A percentile compares a stretch with the other conserved stretches of the same genome.
phyloP scores from a whole-genome alignment of 768 basidiomycete species.

The Collybia sp. region DNA sequence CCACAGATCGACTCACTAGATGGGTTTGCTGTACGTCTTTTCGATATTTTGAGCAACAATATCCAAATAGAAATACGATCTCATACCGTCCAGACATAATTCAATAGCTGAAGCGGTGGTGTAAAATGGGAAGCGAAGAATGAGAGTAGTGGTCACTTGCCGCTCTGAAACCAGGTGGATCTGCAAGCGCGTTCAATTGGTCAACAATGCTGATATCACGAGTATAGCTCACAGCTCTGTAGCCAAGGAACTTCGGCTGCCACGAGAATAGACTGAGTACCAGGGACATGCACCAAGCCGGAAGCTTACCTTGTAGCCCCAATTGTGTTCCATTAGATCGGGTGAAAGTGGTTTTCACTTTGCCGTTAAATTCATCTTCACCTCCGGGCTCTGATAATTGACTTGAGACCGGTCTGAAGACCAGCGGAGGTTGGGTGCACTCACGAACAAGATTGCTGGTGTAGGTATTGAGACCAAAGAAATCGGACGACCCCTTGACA shows the following conservation, averaged over 20 bases:
- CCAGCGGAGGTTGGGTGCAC: slow-evolving; percentile 10
- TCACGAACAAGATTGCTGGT: slow-evolving; percentile 55
- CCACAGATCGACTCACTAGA: slow-evolving; percentile 39
- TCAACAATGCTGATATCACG: not conserved
- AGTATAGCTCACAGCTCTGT: slow-evolving; percentile 42
- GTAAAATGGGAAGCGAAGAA: not conserved
- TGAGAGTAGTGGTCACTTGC: slow-evolving; percentile 21
- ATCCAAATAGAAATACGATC: not conserved
- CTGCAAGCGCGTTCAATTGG: slow-evolving; percentile 13
- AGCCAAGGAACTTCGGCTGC: slow-evolving; percentile 59
- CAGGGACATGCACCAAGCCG: not conserved
- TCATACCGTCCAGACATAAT: slow-evolving; percentile 60
- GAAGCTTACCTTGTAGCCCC: slow-evolving; percentile 46
- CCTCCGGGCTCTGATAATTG: slow-evolving; percentile 44
- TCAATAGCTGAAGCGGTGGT: slow-evolving; percentile 37
- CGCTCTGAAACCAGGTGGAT: slow-evolving; percentile 56
- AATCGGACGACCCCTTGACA: slow-evolving; percentile 60
- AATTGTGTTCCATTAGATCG: slow-evolving; percentile 53
- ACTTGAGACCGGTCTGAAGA: not conserved
- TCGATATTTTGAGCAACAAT: not conserved
- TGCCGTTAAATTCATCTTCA: slow-evolving; percentile 51
- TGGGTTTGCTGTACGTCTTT: slow-evolving; percentile 38
- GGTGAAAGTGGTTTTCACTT: slow-evolving; percentile 47
- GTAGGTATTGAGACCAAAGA: slow-evolving; percentile 67
- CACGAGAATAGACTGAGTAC: not conserved